Conservation (phyloP, 2,329 filamentous ascomycete genomes). For the Aspergillus tanneri region DNA sequence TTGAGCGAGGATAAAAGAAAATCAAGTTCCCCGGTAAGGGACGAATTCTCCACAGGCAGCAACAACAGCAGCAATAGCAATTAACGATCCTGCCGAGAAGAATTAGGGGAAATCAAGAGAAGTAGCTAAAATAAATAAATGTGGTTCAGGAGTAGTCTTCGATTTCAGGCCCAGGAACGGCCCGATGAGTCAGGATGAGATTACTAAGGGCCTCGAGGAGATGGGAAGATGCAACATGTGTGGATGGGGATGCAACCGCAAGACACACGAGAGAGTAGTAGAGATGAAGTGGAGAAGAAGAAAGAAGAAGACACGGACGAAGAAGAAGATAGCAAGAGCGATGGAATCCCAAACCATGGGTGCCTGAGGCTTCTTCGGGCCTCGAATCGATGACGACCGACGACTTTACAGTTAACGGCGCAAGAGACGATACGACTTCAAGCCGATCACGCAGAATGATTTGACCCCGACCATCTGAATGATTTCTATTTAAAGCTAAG, state of each 20-base stretch:
- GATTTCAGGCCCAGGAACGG: neutral
- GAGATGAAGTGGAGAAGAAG: neutral
- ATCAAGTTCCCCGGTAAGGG: neutral
- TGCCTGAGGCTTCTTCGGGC: neutral
- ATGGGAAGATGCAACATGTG: neutral
- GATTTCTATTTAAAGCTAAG: no score
- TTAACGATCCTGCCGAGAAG: slow-evolving; percentile 10
- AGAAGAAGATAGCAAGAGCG: slow-evolving; percentile 7
- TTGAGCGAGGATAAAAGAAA: slow-evolving; percentile 1
- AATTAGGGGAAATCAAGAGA: neutral
- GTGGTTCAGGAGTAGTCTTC: neutral
- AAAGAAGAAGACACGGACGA: slow-evolving; percentile 1
- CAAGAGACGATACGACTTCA: no score
- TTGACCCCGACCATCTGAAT: no score
- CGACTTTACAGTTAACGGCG: no score
- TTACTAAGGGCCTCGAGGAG: slow-evolving; percentile 1
- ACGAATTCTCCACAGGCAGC: neutral
- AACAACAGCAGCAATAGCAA: neutral
- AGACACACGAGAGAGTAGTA: neutral
- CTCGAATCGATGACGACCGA: neutral
- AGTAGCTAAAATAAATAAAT: slow-evolving; percentile 2
- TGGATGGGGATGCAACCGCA: neutral
- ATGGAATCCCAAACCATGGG: neutral
- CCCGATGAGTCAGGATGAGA: slow-evolving; percentile 5
- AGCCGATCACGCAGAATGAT: no score